Conservation (phyloP, 2,329 filamentous ascomycete genomes). For the Fusarium beomiforme region DNA sequence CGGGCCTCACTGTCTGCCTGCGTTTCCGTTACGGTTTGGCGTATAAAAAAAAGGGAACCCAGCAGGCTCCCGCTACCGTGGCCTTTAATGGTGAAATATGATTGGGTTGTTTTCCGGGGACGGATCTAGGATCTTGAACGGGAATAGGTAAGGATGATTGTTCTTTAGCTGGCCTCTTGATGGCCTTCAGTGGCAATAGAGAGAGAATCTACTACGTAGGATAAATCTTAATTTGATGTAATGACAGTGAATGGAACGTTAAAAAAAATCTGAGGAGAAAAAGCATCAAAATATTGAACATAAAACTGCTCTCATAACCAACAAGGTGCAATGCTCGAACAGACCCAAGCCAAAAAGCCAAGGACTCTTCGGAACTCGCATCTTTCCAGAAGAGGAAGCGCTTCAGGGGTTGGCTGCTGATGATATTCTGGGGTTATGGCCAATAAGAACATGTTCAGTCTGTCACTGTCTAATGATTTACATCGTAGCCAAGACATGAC, state of each 20-base stretch:
- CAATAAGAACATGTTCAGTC: conserved; percentile 21
- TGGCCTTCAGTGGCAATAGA: conserved; percentile 17
- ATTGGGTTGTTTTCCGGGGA: conserved; percentile 22
- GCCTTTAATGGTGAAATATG: conserved; percentile 30
- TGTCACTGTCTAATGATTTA: conserved; percentile 27
- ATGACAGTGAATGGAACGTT: neutral
- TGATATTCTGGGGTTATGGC: conserved; percentile 7
- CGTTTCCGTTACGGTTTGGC: conserved; percentile 35
- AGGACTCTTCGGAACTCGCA: conserved; percentile 18
- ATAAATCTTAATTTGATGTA: neutral
- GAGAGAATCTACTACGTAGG: neutral
- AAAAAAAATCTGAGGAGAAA: neutral
- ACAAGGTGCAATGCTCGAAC: neutral
- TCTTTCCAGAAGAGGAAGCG: conserved; percentile 33
- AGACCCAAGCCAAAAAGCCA: conserved; percentile 13
- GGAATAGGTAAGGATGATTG: conserved; percentile 8
- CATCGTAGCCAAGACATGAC: conserved; percentile 8
- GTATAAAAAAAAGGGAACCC: conserved; percentile 18
- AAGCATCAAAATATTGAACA: neutral
- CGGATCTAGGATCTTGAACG: conserved; percentile 34
- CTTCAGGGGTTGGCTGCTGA: conserved; percentile 28
- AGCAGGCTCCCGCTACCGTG: conserved; percentile 36
- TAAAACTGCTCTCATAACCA: neutral
- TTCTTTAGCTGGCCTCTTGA: conserved; percentile 20
- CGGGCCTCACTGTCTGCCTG: conserved; percentile 23